phyloP scores from a whole-genome alignment of 495 filamentous ascomycete genomes.

The Astrothelium macrocarpum region DNA sequence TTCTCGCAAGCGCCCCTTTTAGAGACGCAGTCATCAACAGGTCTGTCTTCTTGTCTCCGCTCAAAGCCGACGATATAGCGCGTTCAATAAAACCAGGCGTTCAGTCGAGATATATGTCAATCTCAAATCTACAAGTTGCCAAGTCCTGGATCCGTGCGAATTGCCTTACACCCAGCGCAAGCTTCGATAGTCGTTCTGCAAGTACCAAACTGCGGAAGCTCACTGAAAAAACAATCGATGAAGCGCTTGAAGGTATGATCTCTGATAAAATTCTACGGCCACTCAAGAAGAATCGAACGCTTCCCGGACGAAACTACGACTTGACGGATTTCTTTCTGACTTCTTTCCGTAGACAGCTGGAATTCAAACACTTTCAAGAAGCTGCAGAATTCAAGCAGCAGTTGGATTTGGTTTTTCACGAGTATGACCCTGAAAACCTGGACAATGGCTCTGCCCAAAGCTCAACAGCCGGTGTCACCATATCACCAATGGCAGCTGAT shows the following conservation, averaged over 20 bases:
- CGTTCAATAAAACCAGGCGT: conserved; percentile 6
- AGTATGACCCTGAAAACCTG: conserved; percentile 35
- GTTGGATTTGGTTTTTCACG: conserved; percentile 33
- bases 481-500: conserved; percentile 39
- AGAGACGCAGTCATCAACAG: background rate
- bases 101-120: conserved; percentile 21
- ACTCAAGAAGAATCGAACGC: conserved; percentile 43
- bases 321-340: conserved; percentile 21
- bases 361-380: conserved; percentile 24
- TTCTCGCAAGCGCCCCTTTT: background rate
- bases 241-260: conserved; percentile 48
- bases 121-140: conserved; percentile 32
- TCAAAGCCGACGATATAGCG: background rate
- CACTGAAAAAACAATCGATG: conserved; percentile 22
- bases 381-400: conserved; percentile 30
- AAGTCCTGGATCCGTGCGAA: conserved; percentile 57
- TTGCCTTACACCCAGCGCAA: conserved; percentile 41
- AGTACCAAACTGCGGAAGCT: conserved; percentile 20
- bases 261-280: conserved; percentile 50
- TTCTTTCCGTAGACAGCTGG: conserved; percentile 25
- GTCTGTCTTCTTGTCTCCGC: background rate
- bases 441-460: conserved; percentile 27
- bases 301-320: conserved; percentile 40
- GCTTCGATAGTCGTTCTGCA: conserved; percentile 39
- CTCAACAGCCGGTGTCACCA: background rate